Evolutionary conservation across 768 basidiomycete genomes (phyloP).

Genomic region (Podaxis sp.): DNA sequence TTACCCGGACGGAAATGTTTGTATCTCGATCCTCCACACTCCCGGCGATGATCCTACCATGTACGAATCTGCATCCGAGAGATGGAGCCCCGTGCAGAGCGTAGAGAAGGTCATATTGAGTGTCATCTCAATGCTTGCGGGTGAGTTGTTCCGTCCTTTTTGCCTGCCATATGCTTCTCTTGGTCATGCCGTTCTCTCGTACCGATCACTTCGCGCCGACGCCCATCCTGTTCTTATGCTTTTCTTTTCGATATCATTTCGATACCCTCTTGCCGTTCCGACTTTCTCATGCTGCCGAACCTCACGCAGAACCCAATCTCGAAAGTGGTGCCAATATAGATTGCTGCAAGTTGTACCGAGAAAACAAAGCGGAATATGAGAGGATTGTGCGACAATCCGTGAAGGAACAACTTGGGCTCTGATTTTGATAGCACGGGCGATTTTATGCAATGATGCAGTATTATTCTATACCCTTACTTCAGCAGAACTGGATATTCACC

Average conservation of each 20-base stretch:
- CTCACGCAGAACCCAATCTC: conserved; percentile 78
- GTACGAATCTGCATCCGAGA: conserved; percentile 93
- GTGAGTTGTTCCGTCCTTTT: conserved; percentile 36
- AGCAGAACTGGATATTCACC: neutral
- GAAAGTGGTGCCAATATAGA: conserved; percentile 97
- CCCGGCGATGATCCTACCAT: conserved; percentile 89
- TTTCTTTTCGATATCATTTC: neutral
- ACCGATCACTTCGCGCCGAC: conserved; percentile 10
- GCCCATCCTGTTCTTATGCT: neutral
- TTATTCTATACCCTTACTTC: neutral
- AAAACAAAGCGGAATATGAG: conserved; percentile 87
- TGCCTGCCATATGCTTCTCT: neutral
- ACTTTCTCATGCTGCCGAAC: neutral
- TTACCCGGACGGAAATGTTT: conserved; percentile 94
- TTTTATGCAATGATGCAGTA: neutral
- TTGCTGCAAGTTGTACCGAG: conserved; percentile 95
- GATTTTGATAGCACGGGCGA: conserved; percentile 13
- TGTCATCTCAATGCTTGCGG: conserved; percentile 96
- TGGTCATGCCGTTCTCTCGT: neutral
- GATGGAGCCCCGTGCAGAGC: conserved; percentile 99
- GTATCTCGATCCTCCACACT: conserved; percentile 96
- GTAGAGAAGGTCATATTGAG: conserved; percentile 96
- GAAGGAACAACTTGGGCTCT: conserved; percentile 80
- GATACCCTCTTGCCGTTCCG: neutral
- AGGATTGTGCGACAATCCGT: conserved; percentile 79